A percentile compares a stretch with the other conserved stretches of the same genome.
These are phyloP conservation scores for Guadua angustifolia DNA, from an alignment of 176 grass and related monocot genomes.

Conservation along the genomic window DNA sequence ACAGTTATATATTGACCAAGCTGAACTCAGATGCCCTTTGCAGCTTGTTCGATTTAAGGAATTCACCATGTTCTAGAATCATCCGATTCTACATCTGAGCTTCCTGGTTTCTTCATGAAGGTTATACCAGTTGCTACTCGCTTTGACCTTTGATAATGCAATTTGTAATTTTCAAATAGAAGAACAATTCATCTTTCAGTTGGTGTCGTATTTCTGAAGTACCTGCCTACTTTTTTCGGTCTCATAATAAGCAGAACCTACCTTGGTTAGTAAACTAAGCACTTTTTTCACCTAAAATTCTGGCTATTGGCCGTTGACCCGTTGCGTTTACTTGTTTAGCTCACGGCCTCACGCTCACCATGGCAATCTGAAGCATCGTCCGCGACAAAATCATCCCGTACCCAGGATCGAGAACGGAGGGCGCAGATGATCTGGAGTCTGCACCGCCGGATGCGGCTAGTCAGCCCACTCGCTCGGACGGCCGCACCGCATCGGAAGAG, in stretches of 20 bases:
- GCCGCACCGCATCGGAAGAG: neutral
- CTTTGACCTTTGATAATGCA: neutral
- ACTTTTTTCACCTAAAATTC: neutral
- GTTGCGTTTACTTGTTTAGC: neutral
- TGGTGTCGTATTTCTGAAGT: neutral
- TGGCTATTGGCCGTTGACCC: neutral
- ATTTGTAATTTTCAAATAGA: neutral
- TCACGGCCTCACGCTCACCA: neutral
- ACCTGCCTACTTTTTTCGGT: too few relatives aligned
- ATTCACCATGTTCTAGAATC: neutral
- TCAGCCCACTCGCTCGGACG: neutral
- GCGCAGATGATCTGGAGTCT: neutral
- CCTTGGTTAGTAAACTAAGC: too few relatives aligned
- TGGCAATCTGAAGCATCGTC: neutral
- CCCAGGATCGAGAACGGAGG: neutral
- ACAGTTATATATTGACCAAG: neutral
- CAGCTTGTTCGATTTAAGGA: neutral
- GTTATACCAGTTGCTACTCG: neutral
- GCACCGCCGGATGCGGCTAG: neutral
- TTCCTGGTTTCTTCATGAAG: neutral
- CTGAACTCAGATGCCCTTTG: neutral
- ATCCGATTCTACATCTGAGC: neutral
- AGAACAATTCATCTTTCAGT: neutral
- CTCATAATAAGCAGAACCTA: too few relatives aligned
- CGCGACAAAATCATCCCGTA: neutral